Percentiles rank a stretch among this genome's conserved stretches.
Evolutionary conservation across 208 protist species (phyloP).

Genomic region (Crithidia sp.): DNA sequence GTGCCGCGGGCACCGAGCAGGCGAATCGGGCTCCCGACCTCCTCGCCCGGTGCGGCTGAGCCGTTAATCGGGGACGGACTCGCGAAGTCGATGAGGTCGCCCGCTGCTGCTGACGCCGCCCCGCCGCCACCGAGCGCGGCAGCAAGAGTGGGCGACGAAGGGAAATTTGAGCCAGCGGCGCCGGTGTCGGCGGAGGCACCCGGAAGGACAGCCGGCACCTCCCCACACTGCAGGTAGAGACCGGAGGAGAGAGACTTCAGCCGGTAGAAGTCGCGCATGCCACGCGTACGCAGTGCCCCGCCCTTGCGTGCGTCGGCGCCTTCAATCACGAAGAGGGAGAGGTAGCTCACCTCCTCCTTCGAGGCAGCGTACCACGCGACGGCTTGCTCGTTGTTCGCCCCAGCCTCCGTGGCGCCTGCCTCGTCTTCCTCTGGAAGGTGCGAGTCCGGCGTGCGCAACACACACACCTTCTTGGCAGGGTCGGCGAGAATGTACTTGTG

Average conservation of each 20-base stretch:
- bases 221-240: conserved; percentile 45
- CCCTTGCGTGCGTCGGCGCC: conserved; percentile 43
- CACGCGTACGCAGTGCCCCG: conserved; percentile 41
- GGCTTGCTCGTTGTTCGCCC: conserved; percentile 14
- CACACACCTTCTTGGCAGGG: conserved; percentile 24
- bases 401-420: neutral
- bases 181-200: neutral
- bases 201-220: neutral
- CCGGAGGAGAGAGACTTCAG: conserved; percentile 50
- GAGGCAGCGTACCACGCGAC: conserved; percentile 30
- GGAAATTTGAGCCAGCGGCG: conserved; percentile 12
- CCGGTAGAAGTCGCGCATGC: conserved; percentile 38
- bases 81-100: neutral
- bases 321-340: conserved; percentile 59
- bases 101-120: neutral
- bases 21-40: conserved; percentile 1
- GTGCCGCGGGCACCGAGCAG: neutral
- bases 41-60: neutral
- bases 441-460: conserved; percentile 35
- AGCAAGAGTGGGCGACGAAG: neutral
- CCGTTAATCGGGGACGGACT: no score
- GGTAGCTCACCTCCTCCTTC: conserved; percentile 50
- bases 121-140: neutral
- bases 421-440: conserved; percentile 23
- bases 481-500: conserved; percentile 48